Evolutionary conservation across 306 rosid genomes (phyloP), one percentile per base, ranked within the genome.

Genomic region (Cucurbita pepo): DNA sequence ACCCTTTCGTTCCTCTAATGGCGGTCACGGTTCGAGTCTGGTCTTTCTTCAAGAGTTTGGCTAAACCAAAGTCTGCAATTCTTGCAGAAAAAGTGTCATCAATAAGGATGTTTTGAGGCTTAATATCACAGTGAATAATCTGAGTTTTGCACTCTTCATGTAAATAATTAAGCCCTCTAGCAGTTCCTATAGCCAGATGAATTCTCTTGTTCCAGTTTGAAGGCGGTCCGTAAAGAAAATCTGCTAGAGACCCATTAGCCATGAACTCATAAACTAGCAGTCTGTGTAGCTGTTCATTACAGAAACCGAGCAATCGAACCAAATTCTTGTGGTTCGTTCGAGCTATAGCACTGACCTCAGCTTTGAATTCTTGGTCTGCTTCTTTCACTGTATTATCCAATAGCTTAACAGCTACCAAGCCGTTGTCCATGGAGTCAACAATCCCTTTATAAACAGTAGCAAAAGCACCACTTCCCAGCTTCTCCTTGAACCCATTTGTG

Each of bases 381-480:
- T 84, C 88, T 34, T 63, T 48, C 4, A 75, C 75, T 34, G 75
- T 30, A 37, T 76, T 72, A 0, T 82, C 83, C 8, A 84, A 63
- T 48, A 71, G 72, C 48, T 86, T 84, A 6, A 86, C 82, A 25
- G 88, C 91, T n/a, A 86, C 77, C n/a, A 77, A 11, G 41, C 13
- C 18, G n/a, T 63, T 25, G 5, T 43, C 18, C 9, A 67, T 63
- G 47, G 6, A 16, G 3, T 47, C 73, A 52, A 83, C 21, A 16
- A 65, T 22, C 38, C 84, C 84, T 71, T 77, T 83, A 13, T 56
- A 80, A 6, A 83, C 86, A 4, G 73, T 75, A 14, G 78, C 77
- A 15, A 54, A 79, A 43, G 83, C 62, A 62, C 86, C 86, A 0
- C 37, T 43, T 1, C 86, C 83, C 15, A 80, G 25, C 63, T 63